A percentile compares a stretch with the other conserved stretches of the same genome.
Evolutionary conservation across 2,329 filamentous ascomycete genomes (phyloP).

Genomic region (Alternaria panax): DNA sequence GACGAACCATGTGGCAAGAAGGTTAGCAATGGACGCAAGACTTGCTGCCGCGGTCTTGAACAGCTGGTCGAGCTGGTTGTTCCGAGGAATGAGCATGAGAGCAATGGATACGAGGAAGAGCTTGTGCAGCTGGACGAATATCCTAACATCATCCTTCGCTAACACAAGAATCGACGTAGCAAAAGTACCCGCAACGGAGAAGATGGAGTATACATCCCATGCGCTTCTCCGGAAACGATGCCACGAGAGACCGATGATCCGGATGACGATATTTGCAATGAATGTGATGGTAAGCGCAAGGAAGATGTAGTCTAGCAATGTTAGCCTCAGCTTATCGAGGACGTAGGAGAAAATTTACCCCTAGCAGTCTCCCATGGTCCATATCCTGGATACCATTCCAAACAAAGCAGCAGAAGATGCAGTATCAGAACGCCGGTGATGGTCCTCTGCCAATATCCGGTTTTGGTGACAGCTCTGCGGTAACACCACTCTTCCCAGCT

Average conservation of each 20-base stretch:
- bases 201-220: slow-evolving; percentile 90
- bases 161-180: slow-evolving; percentile 81
- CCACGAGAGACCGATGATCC: slow-evolving; percentile 90
- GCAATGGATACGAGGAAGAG: slow-evolving; percentile 91
- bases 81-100: slow-evolving; percentile 89
- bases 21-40: slow-evolving; percentile 86
- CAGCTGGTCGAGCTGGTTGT: slow-evolving; percentile 95
- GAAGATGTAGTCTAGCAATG: slow-evolving; percentile 71
- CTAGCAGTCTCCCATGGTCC: slow-evolving; percentile 73
- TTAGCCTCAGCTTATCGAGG: slow-evolving; percentile 8
- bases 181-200: slow-evolving; percentile 81
- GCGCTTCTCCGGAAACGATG: slow-evolving; percentile 88
- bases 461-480: slow-evolving; percentile 90
- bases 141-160: slow-evolving; percentile 60
- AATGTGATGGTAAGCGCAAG: slow-evolving; percentile 83
- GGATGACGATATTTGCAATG: slow-evolving; percentile 80
- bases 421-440: slow-evolving; percentile 82
- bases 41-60: slow-evolving; percentile 98
- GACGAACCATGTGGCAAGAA: slow-evolving; percentile 96
- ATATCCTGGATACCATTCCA: slow-evolving; percentile 84
- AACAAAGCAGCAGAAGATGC: slow-evolving; percentile 81
- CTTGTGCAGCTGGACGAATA: slow-evolving; percentile 88
- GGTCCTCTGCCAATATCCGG: slow-evolving; percentile 85
- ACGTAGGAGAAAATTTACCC: slow-evolving; percentile 47
- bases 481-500: slow-evolving; percentile 95